Conservation (phyloP, 2,329 filamentous ascomycete species). For the Fusarium robinianum region DNA sequence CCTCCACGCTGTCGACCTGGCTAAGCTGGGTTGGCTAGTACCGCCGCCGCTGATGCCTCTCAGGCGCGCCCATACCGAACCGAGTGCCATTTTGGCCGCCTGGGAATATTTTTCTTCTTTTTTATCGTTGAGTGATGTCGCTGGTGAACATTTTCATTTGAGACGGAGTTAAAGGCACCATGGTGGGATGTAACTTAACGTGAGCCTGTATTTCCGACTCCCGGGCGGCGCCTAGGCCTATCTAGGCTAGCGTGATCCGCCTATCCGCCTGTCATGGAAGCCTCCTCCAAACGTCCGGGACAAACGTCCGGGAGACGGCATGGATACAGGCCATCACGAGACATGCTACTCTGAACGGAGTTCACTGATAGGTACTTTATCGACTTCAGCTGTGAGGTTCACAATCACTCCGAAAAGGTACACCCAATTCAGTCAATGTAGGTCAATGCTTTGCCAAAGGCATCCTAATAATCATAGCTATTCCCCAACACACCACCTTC, state of each 20-base stretch:
- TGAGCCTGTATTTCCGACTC: slow-evolving; percentile 10
- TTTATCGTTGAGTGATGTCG: slow-evolving; percentile 5
- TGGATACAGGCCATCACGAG: too few species aligned
- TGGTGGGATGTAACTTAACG: slow-evolving; percentile 5
- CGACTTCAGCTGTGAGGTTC: too few species aligned
- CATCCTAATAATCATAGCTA: too few species aligned
- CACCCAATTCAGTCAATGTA: too few species aligned
- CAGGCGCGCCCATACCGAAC: slow-evolving; percentile 45
- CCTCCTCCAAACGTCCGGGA: not conserved
- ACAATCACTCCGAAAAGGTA: too few species aligned
- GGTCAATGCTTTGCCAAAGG: too few species aligned
- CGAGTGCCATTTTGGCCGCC: slow-evolving; percentile 39
- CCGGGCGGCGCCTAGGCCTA: slow-evolving; percentile 23
- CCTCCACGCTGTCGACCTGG: slow-evolving; percentile 47
- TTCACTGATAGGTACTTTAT: too few species aligned
- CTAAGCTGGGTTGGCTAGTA: slow-evolving; percentile 31
- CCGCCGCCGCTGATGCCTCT: too few species aligned
- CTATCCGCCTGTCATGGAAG: not conserved
- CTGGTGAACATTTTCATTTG: slow-evolving; percentile 11
- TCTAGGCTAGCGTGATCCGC: slow-evolving; percentile 32
- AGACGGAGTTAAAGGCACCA: slow-evolving; percentile 2
- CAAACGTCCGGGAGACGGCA: too few species aligned
- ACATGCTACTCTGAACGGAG: too few species aligned
- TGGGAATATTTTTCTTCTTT: not conserved
- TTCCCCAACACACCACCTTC: too few species aligned